phyloP scores from a whole-genome alignment of 192 early-diverging fungal genomes.

The Entomortierella beljakovae region DNA sequence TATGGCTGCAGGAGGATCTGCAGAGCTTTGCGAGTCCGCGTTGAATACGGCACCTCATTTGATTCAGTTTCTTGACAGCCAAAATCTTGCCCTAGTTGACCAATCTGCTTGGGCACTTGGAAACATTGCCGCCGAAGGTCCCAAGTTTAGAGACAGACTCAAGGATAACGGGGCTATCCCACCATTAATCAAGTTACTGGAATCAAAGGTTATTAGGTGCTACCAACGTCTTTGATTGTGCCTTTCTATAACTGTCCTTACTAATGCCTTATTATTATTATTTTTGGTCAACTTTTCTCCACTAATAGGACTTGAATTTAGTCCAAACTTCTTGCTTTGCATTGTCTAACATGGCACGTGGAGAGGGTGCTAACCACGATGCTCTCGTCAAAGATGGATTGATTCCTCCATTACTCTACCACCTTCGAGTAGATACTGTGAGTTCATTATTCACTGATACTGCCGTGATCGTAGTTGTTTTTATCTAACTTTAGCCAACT shows the following conservation, averaged over 20 bases:
- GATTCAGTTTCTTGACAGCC: slow-evolving; percentile 58
- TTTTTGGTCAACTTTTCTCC: not conserved
- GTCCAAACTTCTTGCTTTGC: slow-evolving; percentile 81
- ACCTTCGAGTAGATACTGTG: slow-evolving; percentile 61
- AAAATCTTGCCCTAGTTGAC: slow-evolving; percentile 75
- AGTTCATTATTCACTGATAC: slow-evolving; percentile 6
- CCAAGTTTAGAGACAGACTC: slow-evolving; percentile 78
- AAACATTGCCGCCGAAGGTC: slow-evolving; percentile 92
- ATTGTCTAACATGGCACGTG: slow-evolving; percentile 75
- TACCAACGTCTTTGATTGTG: not conserved
- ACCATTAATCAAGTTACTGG: slow-evolving; percentile 79
- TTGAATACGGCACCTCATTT: slow-evolving; percentile 61
- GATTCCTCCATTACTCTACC: slow-evolving; percentile 57
- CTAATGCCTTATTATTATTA: not conserved
- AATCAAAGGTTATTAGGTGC: slow-evolving; percentile 58
- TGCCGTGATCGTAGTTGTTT: not conserved
- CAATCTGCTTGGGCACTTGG: slow-evolving; percentile 94
- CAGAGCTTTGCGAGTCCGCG: slow-evolving; percentile 57
- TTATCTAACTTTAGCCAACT: too few relatives aligned
- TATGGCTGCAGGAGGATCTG: slow-evolving; percentile 63
- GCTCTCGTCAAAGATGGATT: slow-evolving; percentile 63
- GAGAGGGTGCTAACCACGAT: slow-evolving; percentile 65
- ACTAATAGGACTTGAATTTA: slow-evolving; percentile 54
- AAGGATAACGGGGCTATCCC: slow-evolving; percentile 78
- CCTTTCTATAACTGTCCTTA: not conserved